Evolutionary conservation across 2,329 filamentous ascomycete species (phyloP), one percentile per base, ranked within the genome.

Genomic region (Xylaria sp.): DNA sequence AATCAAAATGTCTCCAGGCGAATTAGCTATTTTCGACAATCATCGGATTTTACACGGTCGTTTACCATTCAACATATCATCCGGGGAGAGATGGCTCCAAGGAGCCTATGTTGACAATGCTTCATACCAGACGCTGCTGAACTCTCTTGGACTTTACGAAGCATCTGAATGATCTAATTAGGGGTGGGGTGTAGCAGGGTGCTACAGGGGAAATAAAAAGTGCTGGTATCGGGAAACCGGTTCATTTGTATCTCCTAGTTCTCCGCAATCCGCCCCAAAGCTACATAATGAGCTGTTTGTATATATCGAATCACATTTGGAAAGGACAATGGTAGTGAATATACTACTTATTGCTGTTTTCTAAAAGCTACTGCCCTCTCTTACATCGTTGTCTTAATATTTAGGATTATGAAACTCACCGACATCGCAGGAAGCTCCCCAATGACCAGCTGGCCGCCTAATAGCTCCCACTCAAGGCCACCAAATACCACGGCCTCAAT

Each of bases 21-120:
- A 97, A 72, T 96, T 92, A 73, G 93, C 94, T 12, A 83, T 99
- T n/a, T 98, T 99, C 73, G 90, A 96, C 74, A 98, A 98, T 73
- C 79, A 87, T 62, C 84, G 94, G 17, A 83, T 96, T n/a, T 77
- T 96, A 73, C 95, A 98, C 79, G 94, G 93, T 0, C 83, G 95
- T 3, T 84, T 82, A 15, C 86, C 87, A 31, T 98, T 98, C 76
- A 87, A 94, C 73, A 77, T 82, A 0, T 78, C 78, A 0, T 82
- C 83, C 6, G 91, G 91, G 0, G 84, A 88, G 64, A 83, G 94
- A 55, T 96, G 92, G 91, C 78, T 98, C 57, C 91, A 92, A 69
- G 95, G 95, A 4, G 86, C 92, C 0, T 99, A 98, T 77, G 82
- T 97, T 65, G 71, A 76, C 4, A 75, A 82, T 58, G 80, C 80